A percentile compares a stretch with the other conserved stretches of the same genome.
Conservation (phyloP, 192 early-diverging fungal species). For the Rhizoclosmatium sp. region DNA sequence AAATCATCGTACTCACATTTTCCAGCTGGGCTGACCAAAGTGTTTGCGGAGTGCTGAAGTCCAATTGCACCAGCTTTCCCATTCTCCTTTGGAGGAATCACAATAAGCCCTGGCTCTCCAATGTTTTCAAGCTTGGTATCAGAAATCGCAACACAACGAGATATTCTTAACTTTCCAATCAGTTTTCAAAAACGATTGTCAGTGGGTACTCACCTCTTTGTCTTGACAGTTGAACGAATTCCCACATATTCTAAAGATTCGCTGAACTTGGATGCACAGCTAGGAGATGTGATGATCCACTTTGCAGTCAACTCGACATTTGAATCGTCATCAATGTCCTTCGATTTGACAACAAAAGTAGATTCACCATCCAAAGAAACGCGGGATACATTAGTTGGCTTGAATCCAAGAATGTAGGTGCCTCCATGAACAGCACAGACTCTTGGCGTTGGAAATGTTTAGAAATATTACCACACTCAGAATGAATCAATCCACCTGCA, state of each 20-base stretch:
- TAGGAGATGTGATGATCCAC: slow-evolving; percentile 10
- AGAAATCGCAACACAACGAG: slow-evolving; percentile 14
- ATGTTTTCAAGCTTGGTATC: not conserved
- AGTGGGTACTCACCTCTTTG: too few species aligned
- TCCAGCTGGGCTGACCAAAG: slow-evolving; percentile 27
- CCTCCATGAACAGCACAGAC: slow-evolving; percentile 91
- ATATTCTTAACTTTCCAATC: slow-evolving; percentile 10
- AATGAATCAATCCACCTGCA: slow-evolving; percentile 64
- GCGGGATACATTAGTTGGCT: not conserved
- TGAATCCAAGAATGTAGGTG: slow-evolving; percentile 76
- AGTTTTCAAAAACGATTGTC: not conserved
- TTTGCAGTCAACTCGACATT: not conserved
- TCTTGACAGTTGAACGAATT: not conserved
- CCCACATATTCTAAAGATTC: not conserved
- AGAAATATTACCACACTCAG: not conserved
- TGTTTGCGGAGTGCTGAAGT: slow-evolving; percentile 24
- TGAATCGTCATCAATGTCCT: not conserved
- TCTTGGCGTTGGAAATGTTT: slow-evolving; percentile 48
- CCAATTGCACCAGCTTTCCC: slow-evolving; percentile 4
- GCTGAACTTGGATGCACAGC: not conserved
- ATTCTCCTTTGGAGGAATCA: slow-evolving; percentile 10
- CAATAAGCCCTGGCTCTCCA: slow-evolving; percentile 28
- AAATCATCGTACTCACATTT: slow-evolving; percentile 15
- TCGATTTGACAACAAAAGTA: not conserved
- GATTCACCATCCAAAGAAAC: not conserved